Conservation (phyloP, 192 early-diverging fungal species). For the Piromyces sp. region DNA sequence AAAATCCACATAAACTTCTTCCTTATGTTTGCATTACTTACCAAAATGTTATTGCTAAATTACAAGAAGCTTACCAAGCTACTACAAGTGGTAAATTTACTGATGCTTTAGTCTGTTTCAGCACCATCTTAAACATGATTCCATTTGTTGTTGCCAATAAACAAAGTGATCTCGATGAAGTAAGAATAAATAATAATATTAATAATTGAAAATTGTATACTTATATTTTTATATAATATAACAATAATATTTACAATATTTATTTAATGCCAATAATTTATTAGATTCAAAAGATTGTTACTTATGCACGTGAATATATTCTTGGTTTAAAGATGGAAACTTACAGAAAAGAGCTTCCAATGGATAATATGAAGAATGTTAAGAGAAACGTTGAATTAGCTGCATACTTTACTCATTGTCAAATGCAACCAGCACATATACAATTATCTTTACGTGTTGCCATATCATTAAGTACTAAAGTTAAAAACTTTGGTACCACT, state of each 20-base stretch:
- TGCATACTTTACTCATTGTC: conserved; percentile 87
- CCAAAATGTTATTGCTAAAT: conserved; percentile 35
- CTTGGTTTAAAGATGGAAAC: conserved; percentile 73
- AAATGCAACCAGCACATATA: conserved; percentile 74
- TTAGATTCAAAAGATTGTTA: not conserved
- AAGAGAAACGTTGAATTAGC: conserved; percentile 76
- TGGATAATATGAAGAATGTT: conserved; percentile 17
- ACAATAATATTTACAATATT: no score
- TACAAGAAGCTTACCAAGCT: conserved; percentile 70
- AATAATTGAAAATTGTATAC: no score
- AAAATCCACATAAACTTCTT: conserved; percentile 25
- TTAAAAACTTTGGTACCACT: conserved; percentile 68
- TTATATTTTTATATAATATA: no score
- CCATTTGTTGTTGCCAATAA: conserved; percentile 55
- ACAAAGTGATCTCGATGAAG: conserved; percentile 55
- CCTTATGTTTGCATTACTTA: conserved; percentile 44
- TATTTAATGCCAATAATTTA: not conserved
- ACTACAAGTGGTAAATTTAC: conserved; percentile 69
- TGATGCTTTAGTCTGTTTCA: conserved; percentile 58
- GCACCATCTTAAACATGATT: conserved; percentile 55
- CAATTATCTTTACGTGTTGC: conserved; percentile 76
- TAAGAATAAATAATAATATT: no score
- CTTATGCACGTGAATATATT: conserved; percentile 68
- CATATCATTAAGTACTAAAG: conserved; percentile 65
- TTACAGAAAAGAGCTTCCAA: conserved; percentile 40